phyloP scores from a whole-genome alignment of 2,329 filamentous ascomycete species.

The Stachybotrys chartarum region DNA sequence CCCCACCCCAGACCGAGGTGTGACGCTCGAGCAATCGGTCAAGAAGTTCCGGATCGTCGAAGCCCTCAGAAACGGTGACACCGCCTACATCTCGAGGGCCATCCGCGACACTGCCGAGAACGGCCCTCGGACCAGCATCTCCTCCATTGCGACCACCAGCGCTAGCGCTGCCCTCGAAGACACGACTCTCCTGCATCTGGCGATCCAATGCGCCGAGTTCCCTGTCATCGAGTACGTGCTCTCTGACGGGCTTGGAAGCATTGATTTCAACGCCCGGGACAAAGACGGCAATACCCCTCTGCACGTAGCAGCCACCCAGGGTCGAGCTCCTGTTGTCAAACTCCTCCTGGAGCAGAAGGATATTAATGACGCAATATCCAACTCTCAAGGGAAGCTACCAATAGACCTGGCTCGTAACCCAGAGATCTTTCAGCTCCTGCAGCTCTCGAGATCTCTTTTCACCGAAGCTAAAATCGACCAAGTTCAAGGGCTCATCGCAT shows the following conservation, averaged over 20 bases:
- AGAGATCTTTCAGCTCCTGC: slow-evolving; percentile 92
- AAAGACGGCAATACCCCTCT: slow-evolving; percentile 91
- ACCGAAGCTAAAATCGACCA: slow-evolving; percentile 79
- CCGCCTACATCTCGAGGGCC: slow-evolving; percentile 78
- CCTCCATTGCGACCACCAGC: slow-evolving; percentile 39
- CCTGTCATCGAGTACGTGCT: slow-evolving; percentile 94
- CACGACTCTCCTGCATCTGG: slow-evolving; percentile 85
- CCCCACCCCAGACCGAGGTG: slow-evolving; percentile 33
- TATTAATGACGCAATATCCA: slow-evolving; percentile 83
- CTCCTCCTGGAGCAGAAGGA: slow-evolving; percentile 73
- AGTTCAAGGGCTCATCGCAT: slow-evolving; percentile 70
- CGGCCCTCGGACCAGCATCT: slow-evolving; percentile 48
- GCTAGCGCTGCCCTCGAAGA: slow-evolving; percentile 55
- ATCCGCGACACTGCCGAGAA: slow-evolving; percentile 60
- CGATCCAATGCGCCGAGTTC: slow-evolving; percentile 90
- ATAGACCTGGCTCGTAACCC: slow-evolving; percentile 86
- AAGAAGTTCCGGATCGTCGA: slow-evolving; percentile 93
- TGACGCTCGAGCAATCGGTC: slow-evolving; percentile 83
- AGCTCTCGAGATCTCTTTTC: slow-evolving; percentile 83
- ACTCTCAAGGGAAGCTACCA: slow-evolving; percentile 76
- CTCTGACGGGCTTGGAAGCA: slow-evolving; percentile 56
- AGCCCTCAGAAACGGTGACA: slow-evolving; percentile 83
- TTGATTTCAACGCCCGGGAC: slow-evolving; percentile 86
- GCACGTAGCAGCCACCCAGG: slow-evolving; percentile 78
- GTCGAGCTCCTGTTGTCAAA: slow-evolving; percentile 71